Base-by-base conservation (phyloP, 345 rosid species). In the Clausena lansium region DNA sequence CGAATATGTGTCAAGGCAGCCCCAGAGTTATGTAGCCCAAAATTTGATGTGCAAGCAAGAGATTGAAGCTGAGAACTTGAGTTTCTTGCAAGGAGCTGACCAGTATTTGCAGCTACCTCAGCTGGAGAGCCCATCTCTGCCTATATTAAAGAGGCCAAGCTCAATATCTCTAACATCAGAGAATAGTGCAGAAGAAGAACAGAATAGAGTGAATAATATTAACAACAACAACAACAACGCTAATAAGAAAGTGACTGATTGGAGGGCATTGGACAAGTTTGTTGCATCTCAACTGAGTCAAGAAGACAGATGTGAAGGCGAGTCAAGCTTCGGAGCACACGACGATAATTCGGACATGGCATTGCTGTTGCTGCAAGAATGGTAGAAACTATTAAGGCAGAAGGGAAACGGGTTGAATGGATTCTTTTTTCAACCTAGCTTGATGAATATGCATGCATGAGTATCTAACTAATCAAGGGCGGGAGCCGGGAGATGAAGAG, bases 281-380 rank as follows among this genome's bases (percentile, higher is more conserved):
- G 97, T 94, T 62, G 98, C 97, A n/a, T 91, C 98, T 8, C 97
- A 94, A 76, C 70, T 93, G 83, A 94, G 94, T 76, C 96, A 92
- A 62, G 98, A 90, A 80, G 91, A 90, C 15, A 75, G 84, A 67
- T 87, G 77, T 28, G 74, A 81, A 72, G 84, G 77, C 71, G 41
- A 76, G 70, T 81, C 90, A 6, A 68, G 78, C 80, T 81, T 84
- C 57, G 84, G 76, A 38, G 83, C 70, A 15, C 69, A 77, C 19
- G 72, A 78, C 13, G 75, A 72, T 32, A 66, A 57, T 74, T 57
- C 81, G 6, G 89, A 85, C 28, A 73, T 83, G 77, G 79, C 77
- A 59, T 63, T 87, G 79, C 67, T 90, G 78, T 81, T 88, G 35
- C 72, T 87, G 70, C 85, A 90, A 71, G 77, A 86, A 78, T 68